Base-by-base conservation (phyloP, 169 alveolate genomes). In the Toxoplasma gondii region DNA sequence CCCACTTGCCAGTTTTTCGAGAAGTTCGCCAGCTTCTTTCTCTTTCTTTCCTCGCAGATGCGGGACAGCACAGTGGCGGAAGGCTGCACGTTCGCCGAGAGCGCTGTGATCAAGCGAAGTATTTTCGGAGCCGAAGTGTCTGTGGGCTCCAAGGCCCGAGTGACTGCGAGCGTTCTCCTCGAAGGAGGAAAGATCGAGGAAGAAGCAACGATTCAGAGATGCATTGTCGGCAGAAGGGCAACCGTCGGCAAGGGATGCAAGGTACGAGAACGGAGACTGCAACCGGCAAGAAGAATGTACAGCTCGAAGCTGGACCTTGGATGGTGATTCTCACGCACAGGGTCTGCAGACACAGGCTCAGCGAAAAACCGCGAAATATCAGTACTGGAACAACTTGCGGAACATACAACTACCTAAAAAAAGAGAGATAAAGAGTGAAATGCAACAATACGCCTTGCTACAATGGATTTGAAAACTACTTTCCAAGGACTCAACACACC, bases 51-150 rank as follows among this genome's bases (percentile, higher is more conserved):
- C 12, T 49, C 39, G 67, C 95, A 93, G 95, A 93, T 78, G 93
- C 93, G 95, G 38, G 95, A 93, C 84, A 86, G 95, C 81, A 88
- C 58, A 86, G 84, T 93, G 84, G 95, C 91, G 58, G 95, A 93
- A 34, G 92, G 93, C 67, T 93, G 86, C 41, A 70, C 84, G 27
- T 24, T 93, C n/a, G 95, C 67, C 49, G 95, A 87, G 39, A 81
- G 69, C 38, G 95, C 91, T 24, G 91, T 93, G 64, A 64, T 93
- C 39, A 93, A 93, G 95, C 86, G 91, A 39, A 93, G 95, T 84
- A 91, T 93, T 44, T 74, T 93, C 29, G 95, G 91, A 49, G 53
- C 90, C 24, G 88, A 45, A 54, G 95, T 92, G 43, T 9, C 82
- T 19, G 58, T 93, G 53, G 93, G 91, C 16, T 41, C 93, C 22